Evolutionary conservation across 352 stramenopile species (phyloP), one percentile per base, ranked within the genome.

Genomic region (Globisporangium sylvaticum): DNA sequence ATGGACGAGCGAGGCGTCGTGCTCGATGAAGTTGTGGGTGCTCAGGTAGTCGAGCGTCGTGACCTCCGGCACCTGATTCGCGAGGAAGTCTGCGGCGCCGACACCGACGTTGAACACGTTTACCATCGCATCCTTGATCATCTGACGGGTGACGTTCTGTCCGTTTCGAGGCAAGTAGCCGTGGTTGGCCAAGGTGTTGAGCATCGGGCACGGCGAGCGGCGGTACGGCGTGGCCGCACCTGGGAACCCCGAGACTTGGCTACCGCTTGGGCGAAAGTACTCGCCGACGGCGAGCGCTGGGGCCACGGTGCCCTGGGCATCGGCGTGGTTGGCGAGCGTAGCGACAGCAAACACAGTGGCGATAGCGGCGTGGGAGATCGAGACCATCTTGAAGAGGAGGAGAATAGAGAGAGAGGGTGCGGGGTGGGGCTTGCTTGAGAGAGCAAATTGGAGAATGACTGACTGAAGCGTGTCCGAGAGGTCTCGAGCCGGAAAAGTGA

Each of bases 111-210:
- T 75, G 54, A 69, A 77, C 20, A 63, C 54, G 20, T 54, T 58
- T 6, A 73, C 37, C 29, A 69, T 42, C 0, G 29, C 68, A 1
- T 29, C 25, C 8, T 63, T 64, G 54, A 78, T 50, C 48, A 64
- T 55, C 1, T 56, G 52, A 6, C 54, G 57, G 7, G 61, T 70
- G 24, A 78, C 54, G 34, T 66, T 64, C 18, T 68, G 69, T 5
- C 72, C 72, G 44, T 73, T 69, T 39, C 75, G 72, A 5, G 66
- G 67, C 25, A 81, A 44, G 50, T 76, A 56, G 46, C 73, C 73
- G 56, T 82, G 73, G 64, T 82, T 82, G 5, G 75, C 64, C 20
- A 82, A 66, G 1, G 70, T 34, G 52, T 80, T 82, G 39, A 82
- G 52, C 29, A 59, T 64, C 24, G 75, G 75, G 34, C 75, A 81